These are phyloP conservation scores for Testicularia cyperi DNA, from an alignment of 1,284 basidiomycete genomes.

Conservation along the genomic window DNA sequence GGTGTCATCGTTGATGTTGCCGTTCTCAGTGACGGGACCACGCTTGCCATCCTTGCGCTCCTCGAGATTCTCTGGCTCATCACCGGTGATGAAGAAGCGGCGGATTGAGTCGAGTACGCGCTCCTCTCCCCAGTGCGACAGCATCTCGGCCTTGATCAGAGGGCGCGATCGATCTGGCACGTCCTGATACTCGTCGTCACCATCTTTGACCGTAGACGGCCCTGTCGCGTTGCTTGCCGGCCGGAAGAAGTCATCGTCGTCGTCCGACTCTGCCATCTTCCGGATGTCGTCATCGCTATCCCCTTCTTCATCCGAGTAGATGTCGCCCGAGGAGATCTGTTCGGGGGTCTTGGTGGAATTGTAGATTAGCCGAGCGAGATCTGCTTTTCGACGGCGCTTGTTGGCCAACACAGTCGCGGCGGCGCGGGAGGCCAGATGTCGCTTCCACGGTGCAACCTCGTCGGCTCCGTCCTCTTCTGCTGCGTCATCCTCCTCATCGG, in stretches of 20 bases:
- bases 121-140: slow-evolving; percentile 79
- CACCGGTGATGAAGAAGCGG: slow-evolving; percentile 85
- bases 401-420: slow-evolving; percentile 62
- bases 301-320: slow-evolving; percentile 10
- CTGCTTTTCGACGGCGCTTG: slow-evolving; percentile 61
- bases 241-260: slow-evolving; percentile 74
- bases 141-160: slow-evolving; percentile 62
- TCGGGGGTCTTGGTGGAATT: slow-evolving; percentile 70
- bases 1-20: no score
- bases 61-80: slow-evolving; percentile 40
- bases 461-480: slow-evolving; percentile 59
- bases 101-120: slow-evolving; percentile 82
- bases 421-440: slow-evolving; percentile 70
- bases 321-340: slow-evolving; percentile 68
- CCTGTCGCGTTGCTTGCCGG: slow-evolving; percentile 61
- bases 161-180: slow-evolving; percentile 75
- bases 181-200: slow-evolving; percentile 60
- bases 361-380: slow-evolving; percentile 88
- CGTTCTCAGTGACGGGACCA: slow-evolving; percentile 50
- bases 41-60: slow-evolving; percentile 36
- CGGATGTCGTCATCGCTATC: slow-evolving; percentile 24
- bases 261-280: slow-evolving; percentile 59
- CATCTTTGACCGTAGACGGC: slow-evolving; percentile 51
- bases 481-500: slow-evolving; percentile 15
- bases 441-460: slow-evolving; percentile 72